phyloP scores from a whole-genome alignment of 2,329 filamentous ascomycete genomes.

The Cytospora chrysosperma region DNA sequence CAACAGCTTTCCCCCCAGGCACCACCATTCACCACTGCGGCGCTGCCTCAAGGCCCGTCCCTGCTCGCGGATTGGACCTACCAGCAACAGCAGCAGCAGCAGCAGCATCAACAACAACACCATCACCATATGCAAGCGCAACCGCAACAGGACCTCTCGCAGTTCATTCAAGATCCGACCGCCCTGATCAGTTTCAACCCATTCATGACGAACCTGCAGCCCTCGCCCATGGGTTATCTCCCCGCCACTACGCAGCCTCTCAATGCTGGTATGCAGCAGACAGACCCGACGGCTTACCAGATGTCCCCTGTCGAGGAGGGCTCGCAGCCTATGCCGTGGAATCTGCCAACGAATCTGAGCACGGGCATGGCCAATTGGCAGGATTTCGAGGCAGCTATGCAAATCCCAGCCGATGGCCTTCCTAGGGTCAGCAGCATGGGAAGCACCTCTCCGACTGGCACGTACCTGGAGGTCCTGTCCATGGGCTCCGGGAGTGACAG shows the following conservation, averaged over 20 bases:
- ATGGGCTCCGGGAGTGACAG: conserved; percentile 79
- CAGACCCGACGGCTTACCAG: conserved; percentile 61
- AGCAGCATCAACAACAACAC: conserved; percentile 30
- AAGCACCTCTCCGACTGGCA: conserved; percentile 71
- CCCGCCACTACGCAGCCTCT: conserved; percentile 63
- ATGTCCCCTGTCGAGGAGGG: conserved; percentile 58
- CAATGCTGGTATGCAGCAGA: conserved; percentile 53
- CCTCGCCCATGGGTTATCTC: conserved; percentile 59
- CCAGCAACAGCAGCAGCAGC: conserved; percentile 51
- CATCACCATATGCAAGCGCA: conserved; percentile 31
- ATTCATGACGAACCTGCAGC: conserved; percentile 52
- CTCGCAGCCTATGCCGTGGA: conserved; percentile 35
- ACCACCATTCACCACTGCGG: conserved; percentile 44
- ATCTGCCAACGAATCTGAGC: conserved; percentile 52
- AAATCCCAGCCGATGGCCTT: conserved; percentile 42
- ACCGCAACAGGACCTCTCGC: conserved; percentile 46
- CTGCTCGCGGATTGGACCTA: conserved; percentile 63
- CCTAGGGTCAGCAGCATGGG: conserved; percentile 46
- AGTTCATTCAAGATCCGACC: conserved; percentile 55
- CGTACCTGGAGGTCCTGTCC: conserved; percentile 83
- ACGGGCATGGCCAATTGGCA: conserved; percentile 72
- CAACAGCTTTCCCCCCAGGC: conserved; percentile 51
- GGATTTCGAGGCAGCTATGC: conserved; percentile 69
- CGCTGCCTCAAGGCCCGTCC: conserved; percentile 47
- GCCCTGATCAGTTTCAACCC: conserved; percentile 56